Base-by-base conservation (phyloP, 768 basidiomycete species). In the Punctularia strigosozonata region DNA sequence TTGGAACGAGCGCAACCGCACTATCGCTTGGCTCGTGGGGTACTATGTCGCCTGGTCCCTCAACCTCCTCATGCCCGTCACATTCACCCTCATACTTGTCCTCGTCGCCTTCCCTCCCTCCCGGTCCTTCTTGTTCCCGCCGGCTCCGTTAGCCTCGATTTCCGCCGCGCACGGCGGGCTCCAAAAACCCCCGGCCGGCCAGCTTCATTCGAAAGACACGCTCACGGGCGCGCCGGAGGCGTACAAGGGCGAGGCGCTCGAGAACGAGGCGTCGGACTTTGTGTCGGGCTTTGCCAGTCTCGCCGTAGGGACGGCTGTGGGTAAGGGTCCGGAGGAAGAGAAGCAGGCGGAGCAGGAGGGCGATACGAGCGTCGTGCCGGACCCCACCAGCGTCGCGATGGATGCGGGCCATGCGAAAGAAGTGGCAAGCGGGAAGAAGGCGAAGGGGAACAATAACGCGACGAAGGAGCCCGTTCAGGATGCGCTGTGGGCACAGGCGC, bases 1-100 rank as follows among this genome's bases (percentile, higher is more conserved):
- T 6, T 68, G 66, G 66, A 59, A 60, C 39, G 64, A 68, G 36
- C 54, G 49, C 20, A 51, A 47, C 15, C 49, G 55, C 17, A 58
- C 55, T 14, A 54, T 48, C 14, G n/a, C n/a, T n/a, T 55, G 46
- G 45, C 52, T 48, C 36, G 58, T 54, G 44, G n/a, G 55, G 23
- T 68, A 68, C 45, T 50, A 54, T 33, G n/a, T 53, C 4, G 58
- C 62, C 1, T 68, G 66, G 66, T 53, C 46, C 39, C 47, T 52
- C 36, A 51, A 61, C 21, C 42, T 63, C 20, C 49, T 68, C 38
- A 46, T 55, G n/a, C 58, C 63, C 4, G 34, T 58, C 10, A 28
- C 65, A 41, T 39, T 62, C 38, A 26, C 48, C 26, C 52, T 60
- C 12, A 28, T 63, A 17, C 43, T 58, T 12, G 39, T 58, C 23